Conservation (phyloP, 1,284 basidiomycete species). For the Leccinum fallax region DNA sequence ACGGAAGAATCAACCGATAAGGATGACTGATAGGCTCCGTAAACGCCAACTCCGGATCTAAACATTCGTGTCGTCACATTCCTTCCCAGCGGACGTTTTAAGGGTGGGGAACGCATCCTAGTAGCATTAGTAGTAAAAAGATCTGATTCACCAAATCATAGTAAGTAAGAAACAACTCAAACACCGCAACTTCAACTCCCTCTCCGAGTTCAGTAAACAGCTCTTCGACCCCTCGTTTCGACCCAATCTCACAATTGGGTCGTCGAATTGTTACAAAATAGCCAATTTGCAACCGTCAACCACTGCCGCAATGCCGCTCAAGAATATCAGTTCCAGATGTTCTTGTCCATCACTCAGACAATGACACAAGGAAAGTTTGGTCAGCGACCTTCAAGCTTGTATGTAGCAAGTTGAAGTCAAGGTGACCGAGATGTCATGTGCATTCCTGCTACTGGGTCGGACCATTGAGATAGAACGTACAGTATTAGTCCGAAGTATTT, state of each 20-base stretch:
- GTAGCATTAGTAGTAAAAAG: too few species aligned
- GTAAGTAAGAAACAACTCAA: too few species aligned
- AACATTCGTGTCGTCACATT: background rate
- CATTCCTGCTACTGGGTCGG: background rate
- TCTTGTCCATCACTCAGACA: background rate
- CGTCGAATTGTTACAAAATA: background rate
- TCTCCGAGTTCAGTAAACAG: too few species aligned
- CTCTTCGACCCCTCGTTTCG: too few species aligned
- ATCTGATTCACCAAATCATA: too few species aligned
- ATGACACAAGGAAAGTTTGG: background rate
- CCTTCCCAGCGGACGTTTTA: background rate
- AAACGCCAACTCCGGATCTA: background rate
- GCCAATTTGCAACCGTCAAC: background rate
- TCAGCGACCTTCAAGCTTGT: background rate
- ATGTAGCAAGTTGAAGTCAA: background rate
- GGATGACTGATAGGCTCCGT: background rate
- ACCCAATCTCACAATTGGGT: too few species aligned
- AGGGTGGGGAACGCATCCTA: background rate
- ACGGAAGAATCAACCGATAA: background rate
- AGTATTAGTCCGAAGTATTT: too few species aligned
- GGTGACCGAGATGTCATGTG: background rate
- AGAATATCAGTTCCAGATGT: background rate
- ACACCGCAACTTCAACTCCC: too few species aligned
- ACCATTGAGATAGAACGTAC: too few species aligned
- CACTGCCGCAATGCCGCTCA: background rate